Conservation (phyloP, 306 rosid genomes). For the Acacia melanoxylon region DNA sequence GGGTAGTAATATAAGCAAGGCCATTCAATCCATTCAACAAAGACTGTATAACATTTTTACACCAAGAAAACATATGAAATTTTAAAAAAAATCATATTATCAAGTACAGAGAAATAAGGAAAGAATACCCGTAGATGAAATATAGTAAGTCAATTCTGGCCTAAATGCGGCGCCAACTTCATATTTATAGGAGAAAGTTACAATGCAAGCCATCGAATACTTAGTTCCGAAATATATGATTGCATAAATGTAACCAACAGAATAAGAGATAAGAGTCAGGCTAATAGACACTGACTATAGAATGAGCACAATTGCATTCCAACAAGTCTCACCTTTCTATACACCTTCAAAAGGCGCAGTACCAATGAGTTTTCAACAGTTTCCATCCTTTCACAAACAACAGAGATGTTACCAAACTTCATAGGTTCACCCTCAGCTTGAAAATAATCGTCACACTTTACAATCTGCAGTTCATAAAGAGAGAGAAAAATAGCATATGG, state of each 20-base stretch:
- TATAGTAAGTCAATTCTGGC: neutral
- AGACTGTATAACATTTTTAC: neutral
- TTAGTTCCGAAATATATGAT: neutral
- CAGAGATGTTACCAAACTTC: constrained; percentile 73
- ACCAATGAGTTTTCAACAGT: constrained; percentile 59
- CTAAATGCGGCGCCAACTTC: neutral
- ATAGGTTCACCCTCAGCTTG: constrained; percentile 88
- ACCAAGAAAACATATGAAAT: neutral
- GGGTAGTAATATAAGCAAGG: neutral
- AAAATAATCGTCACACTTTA: constrained; percentile 88
- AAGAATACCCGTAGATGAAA: neutral
- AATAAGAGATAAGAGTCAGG: neutral
- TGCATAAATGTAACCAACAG: neutral
- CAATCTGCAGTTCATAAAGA: constrained; percentile 43
- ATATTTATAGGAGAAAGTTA: neutral
- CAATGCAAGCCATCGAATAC: neutral
- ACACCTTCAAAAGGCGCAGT: constrained; percentile 72
- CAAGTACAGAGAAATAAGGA: neutral
- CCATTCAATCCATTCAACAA: neutral
- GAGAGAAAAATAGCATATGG: neutral
- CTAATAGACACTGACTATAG: neutral
- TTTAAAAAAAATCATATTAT: neutral
- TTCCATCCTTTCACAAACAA: constrained; percentile 64
- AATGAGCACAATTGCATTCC: neutral
- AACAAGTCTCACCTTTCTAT: constrained; percentile 57